phyloP scores from a whole-genome alignment of 1,284 basidiomycete genomes.

The Caloboletus inedulis region DNA sequence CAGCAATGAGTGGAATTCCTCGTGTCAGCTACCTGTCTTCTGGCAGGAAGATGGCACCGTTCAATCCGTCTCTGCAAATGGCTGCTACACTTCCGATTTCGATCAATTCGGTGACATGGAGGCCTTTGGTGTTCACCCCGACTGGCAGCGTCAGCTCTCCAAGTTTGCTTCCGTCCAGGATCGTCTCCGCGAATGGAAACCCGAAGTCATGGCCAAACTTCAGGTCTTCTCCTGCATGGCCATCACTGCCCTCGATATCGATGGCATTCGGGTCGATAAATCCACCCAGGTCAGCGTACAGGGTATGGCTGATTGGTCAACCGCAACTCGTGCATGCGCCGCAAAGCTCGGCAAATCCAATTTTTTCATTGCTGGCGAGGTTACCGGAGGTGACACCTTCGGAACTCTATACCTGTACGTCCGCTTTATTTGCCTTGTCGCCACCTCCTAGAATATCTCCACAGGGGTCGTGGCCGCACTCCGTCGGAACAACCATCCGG shows the following conservation, averaged over 20 bases:
- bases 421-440: not conserved
- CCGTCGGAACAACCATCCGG: slow-evolving; percentile 62
- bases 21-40: slow-evolving; percentile 74
- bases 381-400: slow-evolving; percentile 92
- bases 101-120: slow-evolving; percentile 95
- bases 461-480: slow-evolving; percentile 81
- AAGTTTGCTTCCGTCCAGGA: slow-evolving; percentile 95
- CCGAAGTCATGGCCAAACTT: slow-evolving; percentile 72
- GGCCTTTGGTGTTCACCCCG: slow-evolving; percentile 92
- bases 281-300: slow-evolving; percentile 86
- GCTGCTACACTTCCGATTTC: slow-evolving; percentile 80
- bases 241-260: slow-evolving; percentile 82
- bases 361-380: slow-evolving; percentile 88
- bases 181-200: slow-evolving; percentile 86
- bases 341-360: slow-evolving; percentile 70
- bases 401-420: slow-evolving; percentile 80
- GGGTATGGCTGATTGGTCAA: slow-evolving; percentile 73
- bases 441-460: slow-evolving; percentile 5
- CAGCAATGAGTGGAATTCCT: slow-evolving; percentile 63
- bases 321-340: slow-evolving; percentile 73
- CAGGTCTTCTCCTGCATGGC: slow-evolving; percentile 79
- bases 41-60: slow-evolving; percentile 73
- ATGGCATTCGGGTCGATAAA: slow-evolving; percentile 93
- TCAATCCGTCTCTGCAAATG: slow-evolving; percentile 51
- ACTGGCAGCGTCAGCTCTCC: slow-evolving; percentile 89